phyloP scores from a whole-genome alignment of 768 basidiomycete species.

The Lactarius hatsudake region DNA sequence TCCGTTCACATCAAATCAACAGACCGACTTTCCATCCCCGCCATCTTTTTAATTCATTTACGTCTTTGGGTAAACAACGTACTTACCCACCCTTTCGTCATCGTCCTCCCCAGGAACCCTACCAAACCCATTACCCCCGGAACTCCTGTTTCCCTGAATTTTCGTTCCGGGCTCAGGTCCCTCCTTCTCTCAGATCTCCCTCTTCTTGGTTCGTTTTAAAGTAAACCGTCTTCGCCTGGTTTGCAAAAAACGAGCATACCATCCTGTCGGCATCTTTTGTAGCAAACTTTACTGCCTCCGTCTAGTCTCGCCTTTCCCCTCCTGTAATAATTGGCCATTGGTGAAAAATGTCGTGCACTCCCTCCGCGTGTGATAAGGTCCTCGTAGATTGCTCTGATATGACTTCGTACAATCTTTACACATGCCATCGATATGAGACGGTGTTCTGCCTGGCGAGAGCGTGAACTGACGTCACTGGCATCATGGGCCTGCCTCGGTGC shows the following conservation, averaged over 20 bases:
- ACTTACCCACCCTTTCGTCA: conserved; percentile 24
- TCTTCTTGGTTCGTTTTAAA: conserved; percentile 17
- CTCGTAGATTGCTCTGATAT: conserved; percentile 21
- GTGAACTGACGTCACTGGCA: conserved; percentile 24
- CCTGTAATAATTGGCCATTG: not conserved
- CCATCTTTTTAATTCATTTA: conserved; percentile 24
- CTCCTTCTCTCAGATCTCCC: conserved; percentile 17
- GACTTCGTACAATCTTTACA: conserved; percentile 13
- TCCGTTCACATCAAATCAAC: conserved; percentile 27
- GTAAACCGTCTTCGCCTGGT: conserved; percentile 18
- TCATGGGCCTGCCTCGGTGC: conserved; percentile 26
- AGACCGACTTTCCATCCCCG: conserved; percentile 24
- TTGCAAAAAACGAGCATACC: conserved; percentile 5
- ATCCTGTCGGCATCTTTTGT: conserved; percentile 20
- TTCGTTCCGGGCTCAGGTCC: conserved; percentile 12
- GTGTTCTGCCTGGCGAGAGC: conserved; percentile 9
- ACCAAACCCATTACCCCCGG: conserved; percentile 22
- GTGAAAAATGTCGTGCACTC: conserved; percentile 17
- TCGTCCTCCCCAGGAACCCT: conserved; percentile 24
- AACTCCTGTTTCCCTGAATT: conserved; percentile 21
- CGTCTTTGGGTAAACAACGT: conserved; percentile 26
- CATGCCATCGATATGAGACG: conserved; percentile 24
- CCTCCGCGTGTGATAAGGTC: conserved; percentile 13
- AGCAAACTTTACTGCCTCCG: conserved; percentile 17
- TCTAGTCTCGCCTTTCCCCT: not conserved